These are phyloP conservation scores for Guadua angustifolia DNA, from an alignment of 176 grass and related monocot species.

Conservation along the genomic window DNA sequence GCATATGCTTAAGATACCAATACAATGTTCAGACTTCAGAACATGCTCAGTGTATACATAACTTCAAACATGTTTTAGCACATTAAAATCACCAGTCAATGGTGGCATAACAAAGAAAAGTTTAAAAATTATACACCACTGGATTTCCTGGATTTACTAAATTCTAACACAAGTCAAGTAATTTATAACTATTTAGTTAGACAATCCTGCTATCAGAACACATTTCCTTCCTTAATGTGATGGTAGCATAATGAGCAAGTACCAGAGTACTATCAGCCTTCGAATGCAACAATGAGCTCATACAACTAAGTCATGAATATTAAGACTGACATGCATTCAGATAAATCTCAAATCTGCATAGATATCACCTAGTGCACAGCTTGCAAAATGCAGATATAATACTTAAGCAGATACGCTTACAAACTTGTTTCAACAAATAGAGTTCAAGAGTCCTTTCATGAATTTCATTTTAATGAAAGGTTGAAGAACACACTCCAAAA, in stretches of 20 bases:
- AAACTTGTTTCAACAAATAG: constrained; percentile 2
- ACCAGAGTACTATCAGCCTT: background rate
- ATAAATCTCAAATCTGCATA: constrained; percentile 32
- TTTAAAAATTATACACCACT: background rate
- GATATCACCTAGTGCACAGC: background rate
- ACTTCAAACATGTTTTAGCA: background rate
- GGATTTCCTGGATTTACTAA: background rate
- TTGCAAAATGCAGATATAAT: constrained; percentile 18
- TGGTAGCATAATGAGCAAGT: background rate
- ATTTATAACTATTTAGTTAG: background rate
- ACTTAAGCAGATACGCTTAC: background rate
- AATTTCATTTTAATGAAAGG: constrained; percentile 25
- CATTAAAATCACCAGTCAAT: constrained; percentile 18
- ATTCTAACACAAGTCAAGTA: background rate
- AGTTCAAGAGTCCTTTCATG: constrained; percentile 28
- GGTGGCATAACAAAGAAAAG: background rate
- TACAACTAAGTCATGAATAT: constrained; percentile 1
- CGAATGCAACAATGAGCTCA: background rate
- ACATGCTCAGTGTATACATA: background rate
- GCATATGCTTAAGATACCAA: background rate
- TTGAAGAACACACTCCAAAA: background rate
- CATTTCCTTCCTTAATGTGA: background rate
- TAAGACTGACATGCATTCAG: background rate
- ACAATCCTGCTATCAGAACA: background rate
- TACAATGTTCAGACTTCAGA: constrained; percentile 22